Percentiles rank a stretch among this genome's conserved stretches.
Evolutionary conservation across 768 basidiomycete species (phyloP).

Genomic region (Xanthoconium stramineum): DNA sequence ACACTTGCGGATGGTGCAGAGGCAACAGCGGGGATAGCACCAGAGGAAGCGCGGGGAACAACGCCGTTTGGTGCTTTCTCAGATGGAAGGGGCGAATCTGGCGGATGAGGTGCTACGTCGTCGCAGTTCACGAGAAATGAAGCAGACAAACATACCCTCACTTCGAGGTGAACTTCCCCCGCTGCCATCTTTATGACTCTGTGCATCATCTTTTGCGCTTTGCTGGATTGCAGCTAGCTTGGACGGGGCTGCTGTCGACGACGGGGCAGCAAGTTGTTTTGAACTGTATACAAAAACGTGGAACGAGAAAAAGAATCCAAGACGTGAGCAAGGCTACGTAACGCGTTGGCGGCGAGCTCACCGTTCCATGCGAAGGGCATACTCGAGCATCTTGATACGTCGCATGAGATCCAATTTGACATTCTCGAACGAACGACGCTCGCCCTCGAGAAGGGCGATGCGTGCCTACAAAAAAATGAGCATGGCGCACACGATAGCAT

Average conservation of each 20-base stretch:
- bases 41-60: slow-evolving; percentile 53
- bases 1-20: slow-evolving; percentile 38
- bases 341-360: slow-evolving; percentile 36
- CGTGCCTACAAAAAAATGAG: slow-evolving; percentile 60
- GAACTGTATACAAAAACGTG: slow-evolving; percentile 50
- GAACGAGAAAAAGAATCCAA: slow-evolving; percentile 20
- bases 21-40: slow-evolving; percentile 29
- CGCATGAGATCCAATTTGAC: slow-evolving; percentile 93
- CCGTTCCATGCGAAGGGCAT: slow-evolving; percentile 95
- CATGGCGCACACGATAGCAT: neutral
- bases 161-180: slow-evolving; percentile 81
- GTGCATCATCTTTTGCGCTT: slow-evolving; percentile 67
- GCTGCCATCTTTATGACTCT: slow-evolving; percentile 76
- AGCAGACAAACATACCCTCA: slow-evolving; percentile 51
- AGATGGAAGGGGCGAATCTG: slow-evolving; percentile 71
- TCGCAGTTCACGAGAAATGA: neutral
- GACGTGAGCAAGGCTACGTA: slow-evolving; percentile 4
- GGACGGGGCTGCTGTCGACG: slow-evolving; percentile 55
- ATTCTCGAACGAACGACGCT: slow-evolving; percentile 95
- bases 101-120: slow-evolving; percentile 8
- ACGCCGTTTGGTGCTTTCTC: slow-evolving; percentile 68
- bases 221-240: slow-evolving; percentile 63
- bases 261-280: slow-evolving; percentile 66
- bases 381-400: slow-evolving; percentile 99
- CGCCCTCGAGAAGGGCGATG: slow-evolving; percentile 95